Evolutionary conservation across 2,329 filamentous ascomycete genomes (phyloP), one percentile per base, ranked within the genome.

Genomic region (Phoma sp.): DNA sequence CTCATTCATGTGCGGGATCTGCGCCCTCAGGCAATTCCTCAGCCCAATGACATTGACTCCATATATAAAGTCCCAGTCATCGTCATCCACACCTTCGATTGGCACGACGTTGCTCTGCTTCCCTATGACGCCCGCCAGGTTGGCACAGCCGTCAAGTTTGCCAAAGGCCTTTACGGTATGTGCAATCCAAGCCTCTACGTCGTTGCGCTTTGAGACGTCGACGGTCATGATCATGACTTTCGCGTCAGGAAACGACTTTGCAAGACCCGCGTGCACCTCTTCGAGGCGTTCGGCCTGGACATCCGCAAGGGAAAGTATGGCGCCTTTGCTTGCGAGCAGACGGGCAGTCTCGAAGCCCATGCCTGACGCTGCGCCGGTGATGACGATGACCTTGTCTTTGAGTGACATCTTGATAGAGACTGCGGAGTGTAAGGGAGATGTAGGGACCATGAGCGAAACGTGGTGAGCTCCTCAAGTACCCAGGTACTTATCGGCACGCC

Each of bases 101-200:
- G 36, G 38, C 0, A 50, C 59, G 5, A 66, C 51, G 21, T 64
- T 67, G 51, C 60, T 60, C 15, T 66, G 62, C 14, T 56, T 61
- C 1, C 74, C 72, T 26, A 75, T 69, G 9, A 76, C 65, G 1
- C 76, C 76, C 0, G 84, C 84, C 7, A 83, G 76, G 47, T 87
- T 71, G 2, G 65, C 66, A 12, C 64, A 67, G 20, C 69, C 68
- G 32, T 72, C 69, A 0, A 73, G 76, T 45, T 78, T 78, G 4
- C 83, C 83, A 46, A 82, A 82, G 26, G 74, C 74, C n/a, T 73
- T 61, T n/a, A 84, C 62, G 5, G 69, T 71, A 1, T 53, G 39
- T 10, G 79, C 77, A 40, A 84, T 78, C 83, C 83, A 85, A 17
- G 63, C 62, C 25, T 85, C 80, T 9, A 84, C 83, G 23, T 83